Base-by-base conservation (phyloP, 208 protist genomes). In the Trypanosoma brucei region DNA sequence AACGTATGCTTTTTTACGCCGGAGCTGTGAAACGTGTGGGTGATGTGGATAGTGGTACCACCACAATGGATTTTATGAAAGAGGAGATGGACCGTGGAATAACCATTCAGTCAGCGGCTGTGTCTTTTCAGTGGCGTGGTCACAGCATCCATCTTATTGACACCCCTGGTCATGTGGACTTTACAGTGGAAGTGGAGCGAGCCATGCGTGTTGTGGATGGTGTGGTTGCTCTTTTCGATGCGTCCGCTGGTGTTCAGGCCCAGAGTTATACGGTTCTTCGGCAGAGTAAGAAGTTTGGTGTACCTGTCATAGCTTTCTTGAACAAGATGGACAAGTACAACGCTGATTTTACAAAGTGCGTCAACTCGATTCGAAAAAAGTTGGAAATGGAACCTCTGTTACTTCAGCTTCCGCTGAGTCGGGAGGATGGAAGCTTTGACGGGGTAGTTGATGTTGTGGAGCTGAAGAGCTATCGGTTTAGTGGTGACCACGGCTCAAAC, bases 321-420 rank as follows among this genome's bases (percentile, higher is more conserved):
- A 98, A 98, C 70, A 98, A 98, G 68, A 98, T 98, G 94, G 96
- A 98, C 70, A 92, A 97, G 70, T 84, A 84, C 53, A 96, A 96
- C 63, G 92, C 95, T 6, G 80, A 91, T 67, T 86, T 96, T 42
- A 54, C 73, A 14, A 79, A 68, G 51, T 70, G 84, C 4, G 76
- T 97, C 0, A 59, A 64, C 3, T 88, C 92, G 8, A 84, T 98
- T 46, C 67, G 76, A 0, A 54, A 68, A 11, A 92, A 96, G 69
- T 72, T 98, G 7, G 65, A 80, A 48, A 72, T 94, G 35, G 76
- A 84, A 56, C 88, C 91, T 31, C 68, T 97, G 31, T 71, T 93
- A 51, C 78, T 98, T 33, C 96, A 98, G 73, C 48, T 89, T n/a
- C 96, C 96, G 1, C 72, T 96, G 3, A 72, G 69, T 49, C 73